Evolutionary conservation across 768 basidiomycete genomes (phyloP).

Genomic region (Boletus subcaerulescens): DNA sequence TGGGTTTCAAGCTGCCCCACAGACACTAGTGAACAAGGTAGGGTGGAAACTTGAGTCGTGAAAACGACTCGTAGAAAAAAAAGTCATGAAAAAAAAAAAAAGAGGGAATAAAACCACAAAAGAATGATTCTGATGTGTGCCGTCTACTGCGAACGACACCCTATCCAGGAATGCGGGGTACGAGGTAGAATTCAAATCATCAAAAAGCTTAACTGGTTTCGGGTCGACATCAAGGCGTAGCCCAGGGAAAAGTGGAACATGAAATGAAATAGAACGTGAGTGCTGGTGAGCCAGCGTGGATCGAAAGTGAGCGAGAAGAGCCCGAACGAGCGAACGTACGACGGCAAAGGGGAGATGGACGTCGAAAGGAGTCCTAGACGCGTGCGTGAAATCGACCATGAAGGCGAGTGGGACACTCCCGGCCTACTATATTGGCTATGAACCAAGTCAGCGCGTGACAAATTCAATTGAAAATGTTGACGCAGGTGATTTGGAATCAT

Average conservation of each 20-base stretch:
- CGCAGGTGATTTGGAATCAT: conserved; percentile 37
- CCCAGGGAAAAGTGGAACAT: too few relatives aligned
- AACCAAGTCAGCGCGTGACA: conserved; percentile 42
- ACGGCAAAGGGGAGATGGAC: not conserved
- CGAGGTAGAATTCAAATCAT: conserved; percentile 20
- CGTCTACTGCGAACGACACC: not conserved
- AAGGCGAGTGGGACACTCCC: conserved; percentile 37
- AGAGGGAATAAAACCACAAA: not conserved
- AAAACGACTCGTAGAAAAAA: not conserved
- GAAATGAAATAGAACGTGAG: not conserved
- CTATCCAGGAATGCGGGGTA: conserved; percentile 15
- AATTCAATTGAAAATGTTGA: conserved; percentile 34
- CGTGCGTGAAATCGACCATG: conserved; percentile 6
- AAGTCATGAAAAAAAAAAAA: not conserved
- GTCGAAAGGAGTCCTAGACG: not conserved
- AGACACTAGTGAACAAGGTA: too few relatives aligned
- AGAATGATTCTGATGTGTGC: not conserved
- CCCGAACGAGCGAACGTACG: not conserved
- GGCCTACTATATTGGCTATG: conserved; percentile 55
- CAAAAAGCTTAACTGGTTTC: conserved; percentile 23
- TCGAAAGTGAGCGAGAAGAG: too few relatives aligned
- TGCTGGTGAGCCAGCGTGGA: not conserved
- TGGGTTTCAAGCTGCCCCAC: too few relatives aligned
- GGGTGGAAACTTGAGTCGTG: too few relatives aligned
- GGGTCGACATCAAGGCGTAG: not conserved